Base-by-base conservation (phyloP, 1,284 basidiomycete species). In the Ceraceosorus guamensis region DNA sequence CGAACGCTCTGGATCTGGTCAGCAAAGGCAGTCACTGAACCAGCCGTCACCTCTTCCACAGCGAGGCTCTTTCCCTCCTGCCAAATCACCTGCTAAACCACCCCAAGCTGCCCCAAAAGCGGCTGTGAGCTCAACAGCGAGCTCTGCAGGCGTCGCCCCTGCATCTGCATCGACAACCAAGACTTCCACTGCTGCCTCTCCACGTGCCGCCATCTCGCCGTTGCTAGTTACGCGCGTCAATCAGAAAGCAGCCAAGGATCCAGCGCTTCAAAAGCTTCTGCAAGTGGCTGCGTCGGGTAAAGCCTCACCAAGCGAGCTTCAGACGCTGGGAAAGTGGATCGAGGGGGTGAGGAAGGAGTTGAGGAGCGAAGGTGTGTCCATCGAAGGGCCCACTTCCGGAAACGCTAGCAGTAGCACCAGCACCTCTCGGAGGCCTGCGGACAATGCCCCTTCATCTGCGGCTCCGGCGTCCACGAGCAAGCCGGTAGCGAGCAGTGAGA, bases 261-360 rank as follows among this genome's bases (percentile, higher is more conserved):
- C 68, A 10, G 59, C 60, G 46, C 56, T 70, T 31, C 68, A 69
- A 37, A 57, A 60, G 56, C 60, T 70, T 13, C 52, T 70, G 16
- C 63, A 67, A 49, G 64, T 65, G 18, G 68, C 68, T 7, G 68
- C 68, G 0, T 61, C 61, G 11, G 66, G 66, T 46, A 60, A 61
- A 44, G 68, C 68, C 2, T 61, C 56, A 32, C 61, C 64, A 1
- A 67, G 63, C 35, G 59, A 70, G 59, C 62, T 70, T 50, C 63
- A 64, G 50, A 57, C 59, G 2, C 62, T 70, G 1, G 68, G 67
- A 6, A 62, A 59, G 1, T 67, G 63, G 60, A 70, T 70, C n/a
- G 61, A 63, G 35, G 60, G 33, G 14, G 50, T 57, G 10, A 52
- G 43, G 39, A 46, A 41, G 31, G 55, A 52, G 18, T 16, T 56